Evolutionary conservation across 2,329 filamentous ascomycete genomes (phyloP), one percentile per base, ranked within the genome.

Genomic region (Microcyclospora pomicola): DNA sequence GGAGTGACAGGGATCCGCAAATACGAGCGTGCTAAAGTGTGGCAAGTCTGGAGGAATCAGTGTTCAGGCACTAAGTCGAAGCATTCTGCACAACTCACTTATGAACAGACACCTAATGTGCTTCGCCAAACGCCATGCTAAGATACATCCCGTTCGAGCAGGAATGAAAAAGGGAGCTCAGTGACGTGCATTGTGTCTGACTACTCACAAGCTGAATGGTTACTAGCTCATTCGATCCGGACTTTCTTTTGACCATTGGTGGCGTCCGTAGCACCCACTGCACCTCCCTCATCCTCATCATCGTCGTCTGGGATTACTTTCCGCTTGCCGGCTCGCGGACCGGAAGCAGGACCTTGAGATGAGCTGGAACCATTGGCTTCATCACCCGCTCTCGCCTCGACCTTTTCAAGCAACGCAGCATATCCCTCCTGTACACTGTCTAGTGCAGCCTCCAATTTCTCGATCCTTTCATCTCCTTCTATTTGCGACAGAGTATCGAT

Each of bases 381-480:
- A 27, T 2, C 39, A 31, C 31, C 40, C 35, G 9, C 15, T 30
- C 19, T 13, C 3, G 39, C 42, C 16, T 41, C 39, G 15, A 65
- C 55, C 16, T 51, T 61, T 37, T 73, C 67, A 29, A 88, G 59
- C 31, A 85, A 63, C 37, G 75, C 68, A n/a, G 72, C 72, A 57
- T 86, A 88, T 48, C 85, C 82, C 36, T 76, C 70, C 51, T 82
- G 73, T 12, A 88, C 79, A 34, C 71, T 72, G 12, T 69, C 64
- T 15, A 86, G 63, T 0, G 79, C 80, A 47, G 80, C 72, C 35
- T 82, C 73, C 3, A 92, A 65, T 64, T 80, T 84, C 40, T 82
- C 72, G 6, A 81, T 73, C 28, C 81, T 71, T 56, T 88, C 82
- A 0, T 63, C 57, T 5, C 66, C 64, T 38, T 84, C 80, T 31